Conservation (phyloP, 345 rosid genomes). For the Pistacia integerrima region DNA sequence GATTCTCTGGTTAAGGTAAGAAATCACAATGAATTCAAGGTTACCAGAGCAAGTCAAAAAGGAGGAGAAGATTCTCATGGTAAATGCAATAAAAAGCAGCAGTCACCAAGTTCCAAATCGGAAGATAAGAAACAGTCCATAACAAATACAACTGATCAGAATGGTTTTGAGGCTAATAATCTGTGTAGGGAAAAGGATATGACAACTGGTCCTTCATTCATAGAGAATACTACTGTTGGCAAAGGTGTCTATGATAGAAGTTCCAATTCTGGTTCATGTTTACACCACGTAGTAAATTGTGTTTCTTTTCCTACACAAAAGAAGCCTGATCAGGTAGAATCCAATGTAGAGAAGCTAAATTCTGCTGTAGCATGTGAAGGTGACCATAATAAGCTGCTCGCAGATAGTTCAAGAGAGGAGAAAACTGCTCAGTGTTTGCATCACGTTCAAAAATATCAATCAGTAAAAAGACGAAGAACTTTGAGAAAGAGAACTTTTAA, state of each 20-base stretch:
- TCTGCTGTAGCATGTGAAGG: background rate
- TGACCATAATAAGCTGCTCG: slow-evolving; percentile 10
- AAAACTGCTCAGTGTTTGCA: slow-evolving; percentile 5
- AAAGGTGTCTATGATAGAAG: background rate
- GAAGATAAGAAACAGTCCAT: background rate
- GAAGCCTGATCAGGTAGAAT: slow-evolving; percentile 18
- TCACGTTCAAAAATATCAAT: slow-evolving; percentile 16
- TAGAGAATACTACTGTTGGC: background rate
- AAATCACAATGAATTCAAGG: slow-evolving; percentile 15
- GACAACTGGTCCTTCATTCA: slow-evolving; percentile 1
- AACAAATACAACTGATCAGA: background rate
- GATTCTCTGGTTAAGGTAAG: background rate
- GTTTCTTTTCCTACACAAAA: slow-evolving; percentile 7
- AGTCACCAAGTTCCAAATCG: slow-evolving; percentile 5
- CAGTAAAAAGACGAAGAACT: slow-evolving; percentile 2
- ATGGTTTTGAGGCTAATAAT: background rate
- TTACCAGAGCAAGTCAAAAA: slow-evolving; percentile 16
- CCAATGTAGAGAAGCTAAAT: slow-evolving; percentile 9
- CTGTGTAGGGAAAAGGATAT: slow-evolving; percentile 3
- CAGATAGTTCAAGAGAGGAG: slow-evolving; percentile 14
- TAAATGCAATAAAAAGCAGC: slow-evolving; percentile 1
- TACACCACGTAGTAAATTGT: background rate
- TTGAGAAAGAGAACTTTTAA: slow-evolving; percentile 14
- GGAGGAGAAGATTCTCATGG: background rate
- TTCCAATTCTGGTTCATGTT: background rate